Evolutionary conservation across 2,329 filamentous ascomycete genomes (phyloP), one percentile per base, ranked within the genome.

Genomic region (Microascus cirrosus): DNA sequence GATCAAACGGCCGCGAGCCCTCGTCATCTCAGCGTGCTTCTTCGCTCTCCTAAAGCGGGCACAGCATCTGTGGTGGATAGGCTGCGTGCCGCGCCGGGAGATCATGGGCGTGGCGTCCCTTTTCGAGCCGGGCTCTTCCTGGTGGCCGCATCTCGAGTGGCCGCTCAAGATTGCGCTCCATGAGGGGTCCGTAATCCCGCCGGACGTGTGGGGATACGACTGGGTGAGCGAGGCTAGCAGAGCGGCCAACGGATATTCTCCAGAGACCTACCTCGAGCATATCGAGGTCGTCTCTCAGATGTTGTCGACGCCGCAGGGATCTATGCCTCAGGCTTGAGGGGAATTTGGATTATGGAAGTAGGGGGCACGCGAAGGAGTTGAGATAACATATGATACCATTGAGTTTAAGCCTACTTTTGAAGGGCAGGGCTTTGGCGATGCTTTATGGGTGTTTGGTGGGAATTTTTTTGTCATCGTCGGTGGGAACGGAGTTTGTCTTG

Each of bases 61-160:
- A 61, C 80, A 85, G 60, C 69, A 74, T 18, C 73, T 84, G 18
- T 90, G 86, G 86, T 90, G 86, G 86, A 72, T 89, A 32, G 77
- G 83, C 22, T 84, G 85, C 45, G 84, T 87, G 64, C 80, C 84
- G 8, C 77, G 79, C 18, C 78, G 82, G 58, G 82, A 89, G 63
- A 81, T 89, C 18, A 79, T 82, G 65, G 84, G 85, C 22, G 76
- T 87, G 25, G 76, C 83, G 22, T 77, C 77, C 39, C 69, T 83
- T 39, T 84, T 84, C 65, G 78, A 82, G 64, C 74, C 77, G 1
- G 78, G 81, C 54, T 82, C 79, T 28, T 72, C 75, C 56, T 84
- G 81, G 81, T 83, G 80, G 81, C 74, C 77, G 36, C 80, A 83
- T 61, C 71, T 84, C 6, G 79, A 83, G 63, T 84, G 81, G 81